Base-by-base conservation (phyloP, 768 basidiomycete species). In the Mycena pura region DNA sequence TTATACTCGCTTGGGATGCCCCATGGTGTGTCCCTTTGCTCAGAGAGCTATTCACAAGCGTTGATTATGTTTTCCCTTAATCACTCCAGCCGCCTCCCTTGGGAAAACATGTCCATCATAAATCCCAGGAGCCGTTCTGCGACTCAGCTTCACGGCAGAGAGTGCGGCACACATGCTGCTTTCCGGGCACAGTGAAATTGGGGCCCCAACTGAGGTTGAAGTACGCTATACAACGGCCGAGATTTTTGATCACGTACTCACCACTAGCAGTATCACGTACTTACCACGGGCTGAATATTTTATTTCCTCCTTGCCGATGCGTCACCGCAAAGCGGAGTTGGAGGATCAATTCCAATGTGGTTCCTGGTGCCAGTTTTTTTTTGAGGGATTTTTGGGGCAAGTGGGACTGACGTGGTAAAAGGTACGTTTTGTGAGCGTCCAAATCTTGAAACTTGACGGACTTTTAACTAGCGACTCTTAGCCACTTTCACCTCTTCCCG, bases 221-320 rank as follows among this genome's bases (percentile, higher is more conserved):
- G 41, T 9, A 10, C n/a, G n/a, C n/a, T n/a, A 24, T 21, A 10
- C 4, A 8, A 10, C 22, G 19, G n/a, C 10, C 11, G 41, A 6
- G 21, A 24, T 43, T 48, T 32, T 15, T n/a, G 11, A 41, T 53
- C 13, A 53, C 51, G 40, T 29, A 53, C 25, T 53, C 51, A 53
- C 51, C 51, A 53, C 39, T 41, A 27, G 6, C 28, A 19, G 14
- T 21, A 53, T 53, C n/a, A 53, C 51, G 46, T 17, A 19, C 46
- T 28, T 13, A 28, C 46, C 17, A 47, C 17, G 9, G 5, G 6
- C 17, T 22, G 41, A 22, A 43, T 43, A 24, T 43, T 22, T 43
- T 43, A 15, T 24, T 22, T 27, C 15, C 1, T 6, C 15, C n/a
- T 21, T 17, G 15, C 15, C 11, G 11, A 17, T 19, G 17, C n/a